Conservation (phyloP, 2,329 filamentous ascomycete species). For the Fulvia fulva region DNA sequence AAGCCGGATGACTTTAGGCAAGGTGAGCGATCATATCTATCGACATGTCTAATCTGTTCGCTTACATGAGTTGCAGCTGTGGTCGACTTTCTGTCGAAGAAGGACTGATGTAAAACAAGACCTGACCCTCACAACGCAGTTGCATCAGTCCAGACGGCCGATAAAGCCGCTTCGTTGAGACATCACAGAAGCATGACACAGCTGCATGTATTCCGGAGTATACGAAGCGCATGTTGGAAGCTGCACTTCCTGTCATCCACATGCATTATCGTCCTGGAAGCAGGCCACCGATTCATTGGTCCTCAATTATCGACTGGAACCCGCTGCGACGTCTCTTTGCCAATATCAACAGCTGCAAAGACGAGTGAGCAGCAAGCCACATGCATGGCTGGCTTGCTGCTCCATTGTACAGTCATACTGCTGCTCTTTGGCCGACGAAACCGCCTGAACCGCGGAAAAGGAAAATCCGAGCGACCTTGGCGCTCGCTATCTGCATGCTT, state of each 20-base stretch:
- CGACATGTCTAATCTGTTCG: slow-evolving; percentile 1
- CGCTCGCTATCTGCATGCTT: slow-evolving; percentile 19
- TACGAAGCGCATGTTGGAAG: too few species aligned
- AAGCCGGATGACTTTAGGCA: slow-evolving; percentile 72
- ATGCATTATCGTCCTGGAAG: too few species aligned
- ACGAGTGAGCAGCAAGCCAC: too few species aligned
- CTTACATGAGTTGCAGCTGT: slow-evolving; percentile 47
- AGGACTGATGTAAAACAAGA: slow-evolving; percentile 32
- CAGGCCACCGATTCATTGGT: too few species aligned
- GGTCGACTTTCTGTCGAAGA: slow-evolving; percentile 59
- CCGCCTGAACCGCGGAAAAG: slow-evolving; percentile 14
- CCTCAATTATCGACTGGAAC: too few species aligned
- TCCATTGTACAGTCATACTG: not conserved
- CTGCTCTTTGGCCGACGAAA: not conserved
- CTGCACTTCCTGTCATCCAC: too few species aligned
- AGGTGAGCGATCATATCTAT: slow-evolving; percentile 49
- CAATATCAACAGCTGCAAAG: not conserved
- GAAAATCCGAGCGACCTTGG: slow-evolving; percentile 17
- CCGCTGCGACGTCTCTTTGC: too few species aligned
- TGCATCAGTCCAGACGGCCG: too few species aligned
- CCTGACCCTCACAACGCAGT: not conserved
- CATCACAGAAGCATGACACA: too few species aligned
- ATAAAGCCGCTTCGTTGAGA: too few species aligned
- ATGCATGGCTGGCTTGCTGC: too few species aligned
- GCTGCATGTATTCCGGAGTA: too few species aligned